phyloP scores from a whole-genome alignment of 2,329 filamentous ascomycete genomes.

The Phoma sp. region DNA sequence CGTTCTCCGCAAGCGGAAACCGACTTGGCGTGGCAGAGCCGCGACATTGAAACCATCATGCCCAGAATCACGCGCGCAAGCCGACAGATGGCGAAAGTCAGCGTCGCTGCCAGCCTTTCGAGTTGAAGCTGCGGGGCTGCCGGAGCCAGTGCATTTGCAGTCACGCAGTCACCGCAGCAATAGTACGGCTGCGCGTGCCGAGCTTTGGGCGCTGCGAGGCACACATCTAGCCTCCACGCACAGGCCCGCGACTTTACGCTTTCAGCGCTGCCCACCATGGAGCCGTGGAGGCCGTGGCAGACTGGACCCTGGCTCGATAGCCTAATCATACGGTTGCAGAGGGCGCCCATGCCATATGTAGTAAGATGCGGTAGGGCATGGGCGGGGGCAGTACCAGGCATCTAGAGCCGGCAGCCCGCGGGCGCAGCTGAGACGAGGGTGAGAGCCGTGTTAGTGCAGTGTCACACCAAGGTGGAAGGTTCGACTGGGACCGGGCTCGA shows the following conservation, averaged over 20 bases:
- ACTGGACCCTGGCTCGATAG: neutral
- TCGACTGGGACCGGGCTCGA: conserved; percentile 16
- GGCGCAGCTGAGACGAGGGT: conserved; percentile 15
- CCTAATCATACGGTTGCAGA: neutral
- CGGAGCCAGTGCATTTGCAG: conserved; percentile 6
- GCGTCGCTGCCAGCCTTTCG: neutral
- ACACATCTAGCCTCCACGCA: conserved; percentile 9
- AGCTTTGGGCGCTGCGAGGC: conserved; percentile 4
- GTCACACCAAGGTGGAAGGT: conserved; percentile 20
- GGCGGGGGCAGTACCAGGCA: neutral
- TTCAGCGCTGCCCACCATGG: neutral
- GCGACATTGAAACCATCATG: neutral
- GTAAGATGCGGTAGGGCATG: conserved; percentile 6
- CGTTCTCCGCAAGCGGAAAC: conserved; percentile 1
- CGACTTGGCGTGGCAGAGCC: neutral
- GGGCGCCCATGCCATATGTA: conserved; percentile 6
- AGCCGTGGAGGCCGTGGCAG: neutral
- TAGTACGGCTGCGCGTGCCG: conserved; percentile 9
- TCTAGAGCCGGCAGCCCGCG: conserved; percentile 14
- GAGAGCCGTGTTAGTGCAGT: conserved; percentile 12
- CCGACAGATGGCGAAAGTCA: neutral
- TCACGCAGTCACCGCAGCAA: neutral
- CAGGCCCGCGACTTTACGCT: conserved; percentile 4
- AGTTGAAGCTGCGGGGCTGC: conserved; percentile 8
- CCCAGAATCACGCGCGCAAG: conserved; percentile 5